These are phyloP conservation scores for Ottelia alismoides DNA, from an alignment of 106 monocot species.

Conservation along the genomic window DNA sequence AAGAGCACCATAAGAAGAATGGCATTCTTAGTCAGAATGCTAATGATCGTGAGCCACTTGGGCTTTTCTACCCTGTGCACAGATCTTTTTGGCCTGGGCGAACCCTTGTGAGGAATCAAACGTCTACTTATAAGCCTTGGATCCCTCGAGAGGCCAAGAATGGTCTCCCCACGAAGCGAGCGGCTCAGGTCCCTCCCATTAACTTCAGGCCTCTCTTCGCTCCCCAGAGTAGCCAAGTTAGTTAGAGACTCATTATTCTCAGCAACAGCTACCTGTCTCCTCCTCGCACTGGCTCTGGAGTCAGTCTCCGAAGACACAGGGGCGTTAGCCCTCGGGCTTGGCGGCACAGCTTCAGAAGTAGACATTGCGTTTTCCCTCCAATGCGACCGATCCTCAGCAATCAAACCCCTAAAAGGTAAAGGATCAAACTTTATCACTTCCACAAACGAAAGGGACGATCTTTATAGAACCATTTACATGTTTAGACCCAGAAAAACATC, in stretches of 20 bases:
- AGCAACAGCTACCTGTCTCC: constrained; percentile 17
- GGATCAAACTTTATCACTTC: no score
- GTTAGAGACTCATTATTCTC: constrained; percentile 24
- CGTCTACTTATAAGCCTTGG: no score
- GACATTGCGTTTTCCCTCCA: no score
- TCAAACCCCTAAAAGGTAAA: no score
- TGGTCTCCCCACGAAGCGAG: constrained; percentile 36
- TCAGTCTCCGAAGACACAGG: constrained; percentile 21
- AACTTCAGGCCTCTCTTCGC: constrained; percentile 5
- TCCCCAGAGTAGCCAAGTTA: constrained; percentile 7
- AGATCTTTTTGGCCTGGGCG: constrained; percentile 22
- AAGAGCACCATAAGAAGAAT: constrained; percentile 38
- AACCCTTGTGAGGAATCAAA: constrained; percentile 20
- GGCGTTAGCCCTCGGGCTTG: not conserved
- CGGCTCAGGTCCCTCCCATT: constrained; percentile 44
- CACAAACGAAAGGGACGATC: no score
- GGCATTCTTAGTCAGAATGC: constrained; percentile 32
- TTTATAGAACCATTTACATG: no score
- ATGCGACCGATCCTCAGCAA: no score
- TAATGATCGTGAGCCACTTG: constrained; percentile 33
- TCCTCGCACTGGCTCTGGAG: constrained; percentile 19
- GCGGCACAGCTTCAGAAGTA: constrained; percentile 14
- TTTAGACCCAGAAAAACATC: no score
- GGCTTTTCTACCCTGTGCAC: constrained; percentile 16
- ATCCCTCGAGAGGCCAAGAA: constrained; percentile 19